phyloP scores from a whole-genome alignment of 176 grass and related monocot species.

The Eleusine indica region DNA sequence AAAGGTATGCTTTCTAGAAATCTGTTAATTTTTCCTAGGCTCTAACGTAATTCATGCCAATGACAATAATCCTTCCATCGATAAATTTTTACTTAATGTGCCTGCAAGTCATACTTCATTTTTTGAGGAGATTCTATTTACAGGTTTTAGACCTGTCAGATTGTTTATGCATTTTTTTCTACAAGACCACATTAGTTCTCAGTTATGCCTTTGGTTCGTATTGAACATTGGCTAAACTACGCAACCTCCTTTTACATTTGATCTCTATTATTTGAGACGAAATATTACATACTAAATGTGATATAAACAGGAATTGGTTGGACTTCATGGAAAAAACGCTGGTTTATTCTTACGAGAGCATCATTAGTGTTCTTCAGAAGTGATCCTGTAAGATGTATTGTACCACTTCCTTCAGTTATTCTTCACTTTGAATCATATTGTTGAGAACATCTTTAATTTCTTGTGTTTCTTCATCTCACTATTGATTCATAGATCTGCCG shows the following conservation, averaged over 20 bases:
- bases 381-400: constrained; percentile 77
- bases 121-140: constrained; percentile 14
- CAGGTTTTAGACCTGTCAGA: constrained; percentile 21
- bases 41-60: constrained; percentile 1
- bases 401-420: constrained; percentile 20
- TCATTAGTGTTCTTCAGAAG: constrained; percentile 91
- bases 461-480: constrained; percentile 36
- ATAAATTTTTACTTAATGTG: not conserved
- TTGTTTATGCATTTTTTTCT: not conserved
- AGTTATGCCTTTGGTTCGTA: not conserved
- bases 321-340: constrained; percentile 99
- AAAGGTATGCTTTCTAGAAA: constrained; percentile 66
- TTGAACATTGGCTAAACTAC: constrained; percentile 21
- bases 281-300: constrained; percentile 36
- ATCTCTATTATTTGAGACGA: constrained; percentile 29
- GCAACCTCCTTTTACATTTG: not conserved
- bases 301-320: constrained; percentile 80
- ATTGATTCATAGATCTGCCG: constrained; percentile 30
- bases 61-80: not conserved
- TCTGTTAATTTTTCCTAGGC: not conserved
- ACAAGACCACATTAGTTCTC: not conserved
- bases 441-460: constrained; percentile 8
- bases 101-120: not conserved
- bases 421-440: constrained; percentile 17
- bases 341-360: constrained; percentile 96